Evolutionary conservation across 305 asterid species (phyloP).

Genomic region (Withania somnifera): DNA sequence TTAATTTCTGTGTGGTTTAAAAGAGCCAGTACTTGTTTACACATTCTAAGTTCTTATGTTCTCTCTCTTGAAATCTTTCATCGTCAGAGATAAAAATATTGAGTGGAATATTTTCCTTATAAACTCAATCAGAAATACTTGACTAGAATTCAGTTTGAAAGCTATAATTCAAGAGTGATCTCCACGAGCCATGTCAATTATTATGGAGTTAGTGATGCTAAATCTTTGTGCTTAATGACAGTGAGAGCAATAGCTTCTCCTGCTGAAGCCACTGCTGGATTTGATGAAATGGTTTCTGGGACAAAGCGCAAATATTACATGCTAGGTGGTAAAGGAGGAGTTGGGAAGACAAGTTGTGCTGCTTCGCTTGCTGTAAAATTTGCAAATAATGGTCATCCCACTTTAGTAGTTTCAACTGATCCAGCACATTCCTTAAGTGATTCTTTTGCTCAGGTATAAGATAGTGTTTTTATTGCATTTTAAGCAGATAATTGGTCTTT

Average conservation of each 20-base stretch:
- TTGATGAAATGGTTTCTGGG: conserved; percentile 89
- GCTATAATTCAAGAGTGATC: background rate
- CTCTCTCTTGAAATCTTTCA: background rate
- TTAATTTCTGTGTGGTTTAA: background rate
- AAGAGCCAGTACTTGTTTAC: background rate
- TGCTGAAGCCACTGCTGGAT: conserved; percentile 54
- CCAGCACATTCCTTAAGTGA: conserved; percentile 99
- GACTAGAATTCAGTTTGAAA: background rate
- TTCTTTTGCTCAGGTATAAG: conserved; percentile 89
- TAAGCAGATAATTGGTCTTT: background rate
- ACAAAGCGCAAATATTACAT: conserved; percentile 85
- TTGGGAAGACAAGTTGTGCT: conserved; percentile 98
- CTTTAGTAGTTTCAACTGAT: conserved; percentile 96
- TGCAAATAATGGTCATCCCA: conserved; percentile 93
- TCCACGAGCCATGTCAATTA: background rate
- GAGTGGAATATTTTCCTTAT: background rate
- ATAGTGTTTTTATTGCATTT: background rate
- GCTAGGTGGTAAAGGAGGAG: conserved; percentile 99
- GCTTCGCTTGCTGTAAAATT: conserved; percentile 95
- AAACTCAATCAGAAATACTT: background rate
- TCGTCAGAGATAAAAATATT: background rate
- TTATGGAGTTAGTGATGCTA: background rate
- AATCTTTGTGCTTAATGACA: conserved; percentile 23
- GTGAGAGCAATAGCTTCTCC: conserved; percentile 75
- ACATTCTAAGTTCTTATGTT: background rate